phyloP scores from a whole-genome alignment of 805 yeast species.

The Grigorovia transvaalensis region DNA sequence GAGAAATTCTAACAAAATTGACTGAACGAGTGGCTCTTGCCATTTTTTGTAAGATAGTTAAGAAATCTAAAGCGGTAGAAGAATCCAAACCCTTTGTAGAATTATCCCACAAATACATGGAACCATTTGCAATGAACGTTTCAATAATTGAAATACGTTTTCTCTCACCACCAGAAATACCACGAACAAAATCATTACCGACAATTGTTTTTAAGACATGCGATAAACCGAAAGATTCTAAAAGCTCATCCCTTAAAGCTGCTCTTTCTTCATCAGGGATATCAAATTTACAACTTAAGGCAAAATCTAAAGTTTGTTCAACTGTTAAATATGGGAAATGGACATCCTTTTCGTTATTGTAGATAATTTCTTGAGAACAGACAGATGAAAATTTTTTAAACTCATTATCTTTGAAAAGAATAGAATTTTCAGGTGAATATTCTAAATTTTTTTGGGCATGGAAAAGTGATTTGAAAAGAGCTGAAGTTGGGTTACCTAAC shows the following conservation, averaged over 20 bases:
- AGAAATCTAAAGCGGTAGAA: slow-evolving; percentile 40
- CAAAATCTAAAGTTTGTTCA: slow-evolving; percentile 46
- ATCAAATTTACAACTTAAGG: slow-evolving; percentile 36
- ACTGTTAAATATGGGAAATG: slow-evolving; percentile 50
- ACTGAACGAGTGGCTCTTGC: slow-evolving; percentile 33
- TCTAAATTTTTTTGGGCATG: slow-evolving; percentile 12
- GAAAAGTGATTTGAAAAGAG: slow-evolving; percentile 16
- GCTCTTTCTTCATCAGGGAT: slow-evolving; percentile 19
- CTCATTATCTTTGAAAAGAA: slow-evolving; percentile 17
- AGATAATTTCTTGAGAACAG: slow-evolving; percentile 22
- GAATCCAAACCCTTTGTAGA: slow-evolving; percentile 44
- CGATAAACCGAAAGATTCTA: slow-evolving; percentile 33
- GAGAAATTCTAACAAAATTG: slow-evolving; percentile 39
- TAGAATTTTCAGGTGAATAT: slow-evolving; percentile 16
- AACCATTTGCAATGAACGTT: slow-evolving; percentile 37
- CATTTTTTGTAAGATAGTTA: slow-evolving; percentile 34
- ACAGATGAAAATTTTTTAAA: slow-evolving; percentile 11
- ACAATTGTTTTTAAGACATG: slow-evolving; percentile 50
- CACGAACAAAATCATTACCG: slow-evolving; percentile 53
- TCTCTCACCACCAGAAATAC: slow-evolving; percentile 61
- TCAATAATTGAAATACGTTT: slow-evolving; percentile 58
- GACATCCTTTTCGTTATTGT: slow-evolving; percentile 44
- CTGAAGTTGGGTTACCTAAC: slow-evolving; percentile 20
- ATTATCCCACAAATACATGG: slow-evolving; percentile 44
- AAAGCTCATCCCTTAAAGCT: slow-evolving; percentile 17